These are phyloP conservation scores for Globisporangium okanoganense DNA, from an alignment of 352 stramenopile genomes.

Conservation along the genomic window DNA sequence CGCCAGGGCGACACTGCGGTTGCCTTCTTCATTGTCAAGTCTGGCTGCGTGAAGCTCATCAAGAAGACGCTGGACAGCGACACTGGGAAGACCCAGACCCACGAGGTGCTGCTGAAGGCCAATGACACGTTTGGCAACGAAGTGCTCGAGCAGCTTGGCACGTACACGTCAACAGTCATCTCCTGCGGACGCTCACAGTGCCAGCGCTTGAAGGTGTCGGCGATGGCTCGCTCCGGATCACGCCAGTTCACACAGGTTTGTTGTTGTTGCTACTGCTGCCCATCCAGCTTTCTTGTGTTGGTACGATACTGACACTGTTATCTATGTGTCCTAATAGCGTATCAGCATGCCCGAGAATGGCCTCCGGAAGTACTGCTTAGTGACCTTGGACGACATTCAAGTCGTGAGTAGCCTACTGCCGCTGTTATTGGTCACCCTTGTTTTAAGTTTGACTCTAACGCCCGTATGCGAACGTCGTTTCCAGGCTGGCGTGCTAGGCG, in stretches of 20 bases:
- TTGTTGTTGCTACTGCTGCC: neutral
- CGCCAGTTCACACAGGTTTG: conserved; percentile 55
- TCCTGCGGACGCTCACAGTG: conserved; percentile 64
- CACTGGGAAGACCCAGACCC: conserved; percentile 28
- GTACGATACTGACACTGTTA: neutral
- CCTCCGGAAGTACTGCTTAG: conserved; percentile 42
- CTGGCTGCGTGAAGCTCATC: conserved; percentile 67
- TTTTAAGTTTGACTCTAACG: neutral
- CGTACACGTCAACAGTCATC: conserved; percentile 51
- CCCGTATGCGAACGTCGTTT: neutral
- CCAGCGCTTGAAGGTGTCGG: conserved; percentile 55
- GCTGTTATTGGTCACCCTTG: neutral
- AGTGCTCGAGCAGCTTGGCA: conserved; percentile 44
- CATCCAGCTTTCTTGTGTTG: neutral
- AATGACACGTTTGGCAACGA: conserved; percentile 76
- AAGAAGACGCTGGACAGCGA: conserved; percentile 33
- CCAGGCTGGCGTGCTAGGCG: conserved; percentile 87
- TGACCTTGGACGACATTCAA: conserved; percentile 64
- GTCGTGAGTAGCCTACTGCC: conserved; percentile 26
- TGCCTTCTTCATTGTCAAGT: conserved; percentile 79
- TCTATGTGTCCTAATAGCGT: conserved; percentile 24
- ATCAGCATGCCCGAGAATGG: conserved; percentile 45
- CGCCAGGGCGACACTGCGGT: conserved; percentile 44
- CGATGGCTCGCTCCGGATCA: conserved; percentile 44
- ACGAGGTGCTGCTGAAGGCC: conserved; percentile 58